These are phyloP conservation scores for Suhomyces kilbournensis DNA, from an alignment of 805 yeast species.

Conservation along the genomic window DNA sequence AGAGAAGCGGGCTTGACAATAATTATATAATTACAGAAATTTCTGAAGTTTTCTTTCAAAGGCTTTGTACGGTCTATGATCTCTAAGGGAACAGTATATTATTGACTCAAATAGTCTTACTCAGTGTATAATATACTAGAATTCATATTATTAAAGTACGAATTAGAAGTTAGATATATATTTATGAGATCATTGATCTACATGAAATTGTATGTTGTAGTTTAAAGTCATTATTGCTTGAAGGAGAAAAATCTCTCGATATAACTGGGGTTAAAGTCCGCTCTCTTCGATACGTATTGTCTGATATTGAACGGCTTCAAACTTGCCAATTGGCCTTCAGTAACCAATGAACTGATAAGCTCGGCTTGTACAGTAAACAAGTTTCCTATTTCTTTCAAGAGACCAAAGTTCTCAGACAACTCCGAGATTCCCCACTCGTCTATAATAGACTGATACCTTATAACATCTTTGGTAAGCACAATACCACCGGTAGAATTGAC, in stretches of 20 bases:
- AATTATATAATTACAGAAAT: too few relatives aligned
- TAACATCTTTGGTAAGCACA: conserved; percentile 76
- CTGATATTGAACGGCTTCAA: conserved; percentile 61
- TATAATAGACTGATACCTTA: conserved; percentile 65
- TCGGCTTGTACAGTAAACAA: conserved; percentile 83
- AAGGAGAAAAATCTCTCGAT: conserved; percentile 42
- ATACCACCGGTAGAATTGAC: conserved; percentile 83
- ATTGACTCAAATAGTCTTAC: too few relatives aligned
- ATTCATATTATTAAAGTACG: too few relatives aligned
- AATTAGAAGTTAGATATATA: too few relatives aligned
- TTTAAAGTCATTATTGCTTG: too few relatives aligned
- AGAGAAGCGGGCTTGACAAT: too few relatives aligned
- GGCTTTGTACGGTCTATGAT: too few relatives aligned
- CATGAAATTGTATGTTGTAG: too few relatives aligned
- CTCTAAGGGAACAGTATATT: too few relatives aligned
- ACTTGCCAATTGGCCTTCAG: conserved; percentile 73
- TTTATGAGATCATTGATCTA: too few relatives aligned
- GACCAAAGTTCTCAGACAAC: conserved; percentile 59
- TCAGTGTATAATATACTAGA: too few relatives aligned
- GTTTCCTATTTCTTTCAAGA: conserved; percentile 78
- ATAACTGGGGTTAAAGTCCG: conserved; percentile 61
- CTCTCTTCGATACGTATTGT: conserved; percentile 64
- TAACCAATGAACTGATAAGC: conserved; percentile 69
- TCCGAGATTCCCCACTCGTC: conserved; percentile 66
- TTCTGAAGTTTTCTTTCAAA: too few relatives aligned